A percentile compares a stretch with the other conserved stretches of the same genome.
Conservation (phyloP, 2,329 filamentous ascomycete species). For the Ophiostoma fasciatum region DNA sequence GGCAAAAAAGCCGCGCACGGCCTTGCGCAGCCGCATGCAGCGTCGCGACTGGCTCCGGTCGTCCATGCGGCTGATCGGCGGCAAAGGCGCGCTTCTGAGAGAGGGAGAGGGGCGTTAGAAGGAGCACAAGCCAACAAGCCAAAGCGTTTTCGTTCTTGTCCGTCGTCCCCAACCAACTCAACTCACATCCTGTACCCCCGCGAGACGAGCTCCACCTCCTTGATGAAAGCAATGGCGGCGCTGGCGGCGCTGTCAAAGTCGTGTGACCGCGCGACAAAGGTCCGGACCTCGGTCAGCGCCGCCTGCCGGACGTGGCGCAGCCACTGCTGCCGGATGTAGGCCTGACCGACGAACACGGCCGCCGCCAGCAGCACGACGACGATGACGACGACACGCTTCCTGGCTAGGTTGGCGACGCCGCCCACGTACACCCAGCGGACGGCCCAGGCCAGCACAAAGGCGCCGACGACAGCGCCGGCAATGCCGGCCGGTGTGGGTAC, state of each 20-base stretch:
- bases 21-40: conserved; percentile 65
- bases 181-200: conserved; percentile 72
- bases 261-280: conserved; percentile 60
- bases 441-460: conserved; percentile 53
- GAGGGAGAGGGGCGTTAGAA: conserved; percentile 3
- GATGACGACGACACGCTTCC: conserved; percentile 36
- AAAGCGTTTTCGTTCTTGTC: too few relatives aligned
- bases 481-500: conserved; percentile 25
- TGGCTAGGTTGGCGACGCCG: conserved; percentile 36
- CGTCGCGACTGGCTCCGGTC: conserved; percentile 64
- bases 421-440: conserved; percentile 53
- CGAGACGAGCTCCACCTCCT: conserved; percentile 91
- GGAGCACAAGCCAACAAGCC: not conserved
- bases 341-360: conserved; percentile 48
- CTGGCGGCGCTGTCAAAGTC: conserved; percentile 65
- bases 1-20: conserved; percentile 54
- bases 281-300: conserved; percentile 52
- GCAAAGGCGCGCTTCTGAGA: conserved; percentile 66
- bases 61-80: conserved; percentile 84
- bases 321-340: conserved; percentile 66
- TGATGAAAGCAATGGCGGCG: conserved; percentile 66
- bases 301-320: conserved; percentile 63
- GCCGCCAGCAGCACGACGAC: conserved; percentile 31
- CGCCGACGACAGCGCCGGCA: conserved; percentile 45
- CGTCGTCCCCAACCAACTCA: not conserved